These are phyloP conservation scores for Sporisorium graminicola DNA, from an alignment of 1,284 basidiomycete genomes.

Conservation along the genomic window DNA sequence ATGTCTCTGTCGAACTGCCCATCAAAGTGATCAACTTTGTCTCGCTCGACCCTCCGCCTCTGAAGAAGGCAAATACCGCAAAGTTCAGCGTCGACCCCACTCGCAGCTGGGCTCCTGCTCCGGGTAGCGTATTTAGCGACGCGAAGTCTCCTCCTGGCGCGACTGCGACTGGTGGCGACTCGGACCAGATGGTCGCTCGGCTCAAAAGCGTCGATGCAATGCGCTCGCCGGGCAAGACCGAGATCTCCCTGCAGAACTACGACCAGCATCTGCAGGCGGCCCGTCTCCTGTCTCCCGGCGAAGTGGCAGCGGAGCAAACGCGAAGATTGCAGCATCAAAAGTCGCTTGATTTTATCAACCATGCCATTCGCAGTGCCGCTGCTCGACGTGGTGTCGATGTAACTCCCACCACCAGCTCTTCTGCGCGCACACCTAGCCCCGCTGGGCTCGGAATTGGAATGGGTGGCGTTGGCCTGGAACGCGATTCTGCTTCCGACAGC, in stretches of 20 bases:
- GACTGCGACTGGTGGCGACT: conserved; percentile 7
- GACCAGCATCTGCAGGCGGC: conserved; percentile 32
- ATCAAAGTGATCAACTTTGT: conserved; percentile 82
- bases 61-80: conserved; percentile 36
- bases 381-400: conserved; percentile 55
- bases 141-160: conserved; percentile 13
- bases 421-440: conserved; percentile 35
- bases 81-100: conserved; percentile 18
- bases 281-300: conserved; percentile 25
- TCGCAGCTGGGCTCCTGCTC: conserved; percentile 21
- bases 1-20: conserved; percentile 79
- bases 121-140: conserved; percentile 11
- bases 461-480: conserved; percentile 42
- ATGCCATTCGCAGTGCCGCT: conserved; percentile 68
- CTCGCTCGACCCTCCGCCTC: conserved; percentile 81
- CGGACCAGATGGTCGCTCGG: conserved; percentile 55
- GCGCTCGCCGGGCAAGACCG: conserved; percentile 55
- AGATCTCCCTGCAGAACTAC: conserved; percentile 44
- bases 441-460: conserved; percentile 66
- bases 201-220: conserved; percentile 62
- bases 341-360: conserved; percentile 69
- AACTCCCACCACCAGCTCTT: conserved; percentile 21
- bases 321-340: conserved; percentile 64
- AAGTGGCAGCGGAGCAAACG: conserved; percentile 24
- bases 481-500: conserved; percentile 16